phyloP scores from a whole-genome alignment of 2,329 filamentous ascomycete genomes.

The Aspergillus candidus region DNA sequence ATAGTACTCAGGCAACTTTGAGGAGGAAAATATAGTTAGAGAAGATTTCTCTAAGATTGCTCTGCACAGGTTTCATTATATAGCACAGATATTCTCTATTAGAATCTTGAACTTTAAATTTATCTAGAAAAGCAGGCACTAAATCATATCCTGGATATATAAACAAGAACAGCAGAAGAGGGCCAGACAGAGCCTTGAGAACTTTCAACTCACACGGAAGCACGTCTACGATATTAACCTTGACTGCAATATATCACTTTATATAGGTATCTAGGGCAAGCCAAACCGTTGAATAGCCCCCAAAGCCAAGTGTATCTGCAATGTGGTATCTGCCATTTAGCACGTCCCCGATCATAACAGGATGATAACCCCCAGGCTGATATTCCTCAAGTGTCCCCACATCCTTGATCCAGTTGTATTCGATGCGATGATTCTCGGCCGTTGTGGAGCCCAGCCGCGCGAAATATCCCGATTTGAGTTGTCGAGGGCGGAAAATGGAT shows the following conservation, averaged over 20 bases:
- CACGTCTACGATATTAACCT: slow-evolving; percentile 20
- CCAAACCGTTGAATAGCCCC: slow-evolving; percentile 40
- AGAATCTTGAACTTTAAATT: no score
- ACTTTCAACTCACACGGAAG: slow-evolving; percentile 14
- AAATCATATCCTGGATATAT: no score
- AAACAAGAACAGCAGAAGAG: no score
- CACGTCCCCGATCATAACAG: slow-evolving; percentile 28
- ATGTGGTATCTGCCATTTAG: slow-evolving; percentile 32
- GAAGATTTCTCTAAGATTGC: slow-evolving; percentile 20
- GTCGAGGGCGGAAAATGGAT: not conserved
- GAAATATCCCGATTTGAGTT: not conserved
- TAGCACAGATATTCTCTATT: no score
- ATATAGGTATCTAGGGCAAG: slow-evolving; percentile 29
- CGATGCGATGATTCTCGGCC: slow-evolving; percentile 3
- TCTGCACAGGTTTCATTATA: no score
- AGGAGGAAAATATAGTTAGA: slow-evolving; percentile 22
- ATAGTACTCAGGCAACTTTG: slow-evolving; percentile 21
- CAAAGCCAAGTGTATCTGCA: slow-evolving; percentile 39
- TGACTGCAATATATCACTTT: slow-evolving; percentile 25
- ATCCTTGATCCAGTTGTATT: slow-evolving; percentile 26
- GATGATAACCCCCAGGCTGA: slow-evolving; percentile 29
- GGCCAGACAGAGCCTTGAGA: slow-evolving; percentile 16
- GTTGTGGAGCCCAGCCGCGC: slow-evolving; percentile 3
- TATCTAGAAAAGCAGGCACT: no score
- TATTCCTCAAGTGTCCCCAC: slow-evolving; percentile 28